These are phyloP conservation scores for Tetratostichococcus sp. DNA, from an alignment of 139 green algal species.

Conservation along the genomic window DNA sequence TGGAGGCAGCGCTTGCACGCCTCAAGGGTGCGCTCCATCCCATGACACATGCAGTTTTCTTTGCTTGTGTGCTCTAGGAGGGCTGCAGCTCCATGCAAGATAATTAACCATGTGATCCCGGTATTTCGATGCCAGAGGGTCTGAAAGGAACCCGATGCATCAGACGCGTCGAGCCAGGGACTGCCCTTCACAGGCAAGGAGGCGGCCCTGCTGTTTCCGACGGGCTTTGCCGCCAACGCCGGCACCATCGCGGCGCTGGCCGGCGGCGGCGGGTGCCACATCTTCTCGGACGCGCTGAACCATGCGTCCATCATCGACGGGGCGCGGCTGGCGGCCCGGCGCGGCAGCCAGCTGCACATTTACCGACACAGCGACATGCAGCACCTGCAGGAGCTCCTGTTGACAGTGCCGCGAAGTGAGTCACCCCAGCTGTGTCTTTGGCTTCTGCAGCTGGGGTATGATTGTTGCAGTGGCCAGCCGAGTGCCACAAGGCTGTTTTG, in stretches of 20 bases:
- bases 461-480: no score
- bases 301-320: conserved; percentile 96
- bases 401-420: background rate
- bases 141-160: no score
- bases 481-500: no score
- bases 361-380: conserved; percentile 87
- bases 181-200: conserved; percentile 32
- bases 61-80: no score
- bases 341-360: conserved; percentile 49
- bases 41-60: no score
- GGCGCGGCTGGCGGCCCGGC: conserved; percentile 48
- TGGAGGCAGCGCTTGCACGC: conserved; percentile 78
- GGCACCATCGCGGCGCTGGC: conserved; percentile 53
- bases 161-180: no score
- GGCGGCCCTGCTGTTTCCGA: conserved; percentile 78
- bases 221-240: conserved; percentile 90
- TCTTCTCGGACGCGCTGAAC: conserved; percentile 94
- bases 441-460: no score
- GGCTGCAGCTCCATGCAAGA: no score
- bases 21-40: conserved; percentile 53
- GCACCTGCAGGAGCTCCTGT: conserved; percentile 73
- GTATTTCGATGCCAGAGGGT: no score
- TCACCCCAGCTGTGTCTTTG: no score
- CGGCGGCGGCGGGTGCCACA: background rate
- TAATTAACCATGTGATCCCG: no score